A percentile compares a stretch with the other conserved stretches of the same genome.
Evolutionary conservation across 352 stramenopile genomes (phyloP).

Genomic region (Aphanomyces stellatus): DNA sequence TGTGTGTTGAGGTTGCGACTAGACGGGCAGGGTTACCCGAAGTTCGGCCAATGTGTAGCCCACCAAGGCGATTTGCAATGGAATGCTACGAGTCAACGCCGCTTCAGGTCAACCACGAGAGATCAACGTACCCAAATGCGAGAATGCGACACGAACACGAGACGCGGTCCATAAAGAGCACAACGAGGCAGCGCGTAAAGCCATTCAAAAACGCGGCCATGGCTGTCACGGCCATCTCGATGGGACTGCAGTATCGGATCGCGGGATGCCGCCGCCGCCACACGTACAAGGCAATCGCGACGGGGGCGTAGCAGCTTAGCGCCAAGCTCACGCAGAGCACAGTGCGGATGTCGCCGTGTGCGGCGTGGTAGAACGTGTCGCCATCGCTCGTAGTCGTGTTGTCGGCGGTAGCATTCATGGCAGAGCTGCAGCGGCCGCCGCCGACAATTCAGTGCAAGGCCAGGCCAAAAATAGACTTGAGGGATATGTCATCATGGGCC

Average conservation of each 20-base stretch:
- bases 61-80: background rate
- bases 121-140: background rate
- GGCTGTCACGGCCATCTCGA: background rate
- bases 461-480: too few species aligned
- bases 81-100: background rate
- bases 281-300: background rate
- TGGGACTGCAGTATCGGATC: slow-evolving; percentile 2
- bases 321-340: background rate
- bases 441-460: too few species aligned
- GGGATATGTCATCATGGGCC: too few species aligned
- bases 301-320: background rate
- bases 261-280: background rate
- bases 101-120: background rate
- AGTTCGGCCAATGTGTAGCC: background rate
- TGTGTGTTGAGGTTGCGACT: background rate
- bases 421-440: background rate
- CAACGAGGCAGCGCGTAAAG: background rate
- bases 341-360: background rate
- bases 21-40: background rate
- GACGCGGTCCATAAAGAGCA: background rate
- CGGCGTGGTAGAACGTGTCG: background rate
- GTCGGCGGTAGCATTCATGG: background rate
- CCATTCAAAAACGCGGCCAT: background rate
- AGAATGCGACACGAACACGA: background rate
- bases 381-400: background rate